These are phyloP conservation scores for Paramyrothecium roridum DNA, from an alignment of 2,329 filamentous ascomycete species.

Conservation along the genomic window DNA sequence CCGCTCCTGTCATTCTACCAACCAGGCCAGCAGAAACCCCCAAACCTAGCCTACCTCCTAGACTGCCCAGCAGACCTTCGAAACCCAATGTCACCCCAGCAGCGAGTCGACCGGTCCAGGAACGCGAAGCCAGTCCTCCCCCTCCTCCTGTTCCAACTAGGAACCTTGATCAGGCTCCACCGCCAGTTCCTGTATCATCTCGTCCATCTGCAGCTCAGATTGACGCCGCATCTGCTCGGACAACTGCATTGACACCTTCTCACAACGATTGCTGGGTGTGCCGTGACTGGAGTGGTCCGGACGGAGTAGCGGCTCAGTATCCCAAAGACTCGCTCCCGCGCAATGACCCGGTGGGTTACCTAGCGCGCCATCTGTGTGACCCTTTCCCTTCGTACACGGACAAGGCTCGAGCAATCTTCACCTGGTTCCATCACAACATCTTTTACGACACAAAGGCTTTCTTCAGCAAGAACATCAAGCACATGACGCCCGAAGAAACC, in stretches of 20 bases:
- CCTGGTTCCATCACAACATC: slow-evolving; percentile 94
- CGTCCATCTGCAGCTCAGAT: slow-evolving; percentile 52
- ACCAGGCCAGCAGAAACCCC: slow-evolving; percentile 4
- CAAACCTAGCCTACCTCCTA: slow-evolving; percentile 9
- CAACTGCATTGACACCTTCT: slow-evolving; percentile 18
- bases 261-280: slow-evolving; percentile 68
- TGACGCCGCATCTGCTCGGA: slow-evolving; percentile 35
- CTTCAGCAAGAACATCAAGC: slow-evolving; percentile 66
- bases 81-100: slow-evolving; percentile 6
- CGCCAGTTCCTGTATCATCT: slow-evolving; percentile 49
- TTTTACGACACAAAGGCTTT: slow-evolving; percentile 79
- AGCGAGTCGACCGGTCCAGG: too few species aligned
- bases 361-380: slow-evolving; percentile 74
- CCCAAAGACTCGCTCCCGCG: slow-evolving; percentile 69
- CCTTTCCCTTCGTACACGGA: slow-evolving; percentile 82
- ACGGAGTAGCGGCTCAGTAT: slow-evolving; percentile 73
- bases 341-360: slow-evolving; percentile 63
- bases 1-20: not conserved
- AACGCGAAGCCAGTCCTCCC: slow-evolving; percentile 4
- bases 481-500: slow-evolving; percentile 68
- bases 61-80: not conserved
- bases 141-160: slow-evolving; percentile 13
- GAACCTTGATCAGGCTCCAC: slow-evolving; percentile 35
- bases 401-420: slow-evolving; percentile 89
- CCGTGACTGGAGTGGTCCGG: slow-evolving; percentile 82